Conservation (phyloP, 129 eudicot genomes). For the Pulicaria dysenterica region DNA sequence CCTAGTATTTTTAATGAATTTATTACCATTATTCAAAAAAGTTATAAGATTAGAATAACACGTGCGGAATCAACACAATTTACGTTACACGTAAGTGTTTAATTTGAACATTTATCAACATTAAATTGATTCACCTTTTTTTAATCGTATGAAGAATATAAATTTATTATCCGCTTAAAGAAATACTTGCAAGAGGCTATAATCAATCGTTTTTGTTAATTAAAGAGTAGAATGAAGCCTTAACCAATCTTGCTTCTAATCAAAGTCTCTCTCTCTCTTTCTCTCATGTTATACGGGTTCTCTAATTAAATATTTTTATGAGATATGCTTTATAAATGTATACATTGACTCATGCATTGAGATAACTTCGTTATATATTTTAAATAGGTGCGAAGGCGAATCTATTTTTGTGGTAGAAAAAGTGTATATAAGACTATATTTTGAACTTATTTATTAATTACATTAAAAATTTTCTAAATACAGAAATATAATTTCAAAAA, state of each 20-base stretch:
- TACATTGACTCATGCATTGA: no score
- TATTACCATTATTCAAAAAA: no score
- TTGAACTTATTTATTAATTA: no score
- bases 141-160: not conserved
- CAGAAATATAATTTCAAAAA: no score
- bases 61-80: not conserved
- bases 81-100: not conserved
- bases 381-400: no score
- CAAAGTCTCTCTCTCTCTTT: conserved; percentile 12
- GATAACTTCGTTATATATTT: no score
- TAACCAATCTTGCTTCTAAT: conserved; percentile 29
- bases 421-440: no score
- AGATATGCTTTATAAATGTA: no score
- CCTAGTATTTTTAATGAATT: no score
- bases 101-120: not conserved
- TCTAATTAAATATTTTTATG: no score
- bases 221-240: conserved; percentile 31
- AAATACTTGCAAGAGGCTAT: conserved; percentile 21
- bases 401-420: no score
- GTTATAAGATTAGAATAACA: not conserved
- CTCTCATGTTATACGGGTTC: not conserved
- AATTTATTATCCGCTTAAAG: not conserved
- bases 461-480: no score
- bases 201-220: conserved; percentile 34
- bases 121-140: not conserved